Evolutionary conservation across 202 grass and related monocot species (phyloP).

Genomic region (Bolboschoenoplectus hybrid): DNA sequence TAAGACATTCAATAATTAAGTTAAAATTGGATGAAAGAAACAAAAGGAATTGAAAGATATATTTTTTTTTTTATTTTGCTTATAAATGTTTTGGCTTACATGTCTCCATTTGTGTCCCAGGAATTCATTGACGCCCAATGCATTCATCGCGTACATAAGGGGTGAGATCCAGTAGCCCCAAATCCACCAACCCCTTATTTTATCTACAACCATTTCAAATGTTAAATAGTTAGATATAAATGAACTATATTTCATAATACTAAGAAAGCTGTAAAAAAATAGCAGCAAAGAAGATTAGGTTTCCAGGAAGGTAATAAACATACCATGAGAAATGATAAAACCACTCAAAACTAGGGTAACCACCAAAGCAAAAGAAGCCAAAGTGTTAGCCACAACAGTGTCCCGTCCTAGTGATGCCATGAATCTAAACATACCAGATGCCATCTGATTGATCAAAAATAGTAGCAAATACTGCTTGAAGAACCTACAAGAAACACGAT

Average conservation of each 20-base stretch:
- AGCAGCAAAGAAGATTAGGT: not conserved
- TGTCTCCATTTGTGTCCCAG: slow-evolving; percentile 62
- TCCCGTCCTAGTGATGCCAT: slow-evolving; percentile 62
- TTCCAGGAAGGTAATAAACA: slow-evolving; percentile 2
- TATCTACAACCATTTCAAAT: slow-evolving; percentile 54
- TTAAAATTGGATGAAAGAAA: not conserved
- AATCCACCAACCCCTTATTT: slow-evolving; percentile 89
- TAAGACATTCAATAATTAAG: slow-evolving; percentile 32
- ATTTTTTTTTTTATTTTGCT: slow-evolving; percentile 18
- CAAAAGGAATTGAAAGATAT: slow-evolving; percentile 24
- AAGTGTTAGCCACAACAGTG: slow-evolving; percentile 68
- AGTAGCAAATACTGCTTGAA: slow-evolving; percentile 84
- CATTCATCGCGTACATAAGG: slow-evolving; percentile 67
- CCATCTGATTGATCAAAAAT: slow-evolving; percentile 70
- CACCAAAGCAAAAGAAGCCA: slow-evolving; percentile 62
- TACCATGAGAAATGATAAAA: slow-evolving; percentile 69
- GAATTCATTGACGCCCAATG: slow-evolving; percentile 67
- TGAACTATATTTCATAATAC: slow-evolving; percentile 24
- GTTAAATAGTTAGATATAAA: slow-evolving; percentile 11
- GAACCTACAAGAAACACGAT: slow-evolving; percentile 43
- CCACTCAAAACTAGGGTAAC: slow-evolving; percentile 66
- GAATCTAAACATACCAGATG: slow-evolving; percentile 59
- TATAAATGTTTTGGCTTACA: slow-evolving; percentile 40
- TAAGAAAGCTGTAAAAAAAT: not conserved
- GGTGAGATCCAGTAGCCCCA: slow-evolving; percentile 90